Percentiles rank a stretch among this genome's conserved stretches.
phyloP scores from a whole-genome alignment of 768 basidiomycete genomes.

The Chiua virens region DNA sequence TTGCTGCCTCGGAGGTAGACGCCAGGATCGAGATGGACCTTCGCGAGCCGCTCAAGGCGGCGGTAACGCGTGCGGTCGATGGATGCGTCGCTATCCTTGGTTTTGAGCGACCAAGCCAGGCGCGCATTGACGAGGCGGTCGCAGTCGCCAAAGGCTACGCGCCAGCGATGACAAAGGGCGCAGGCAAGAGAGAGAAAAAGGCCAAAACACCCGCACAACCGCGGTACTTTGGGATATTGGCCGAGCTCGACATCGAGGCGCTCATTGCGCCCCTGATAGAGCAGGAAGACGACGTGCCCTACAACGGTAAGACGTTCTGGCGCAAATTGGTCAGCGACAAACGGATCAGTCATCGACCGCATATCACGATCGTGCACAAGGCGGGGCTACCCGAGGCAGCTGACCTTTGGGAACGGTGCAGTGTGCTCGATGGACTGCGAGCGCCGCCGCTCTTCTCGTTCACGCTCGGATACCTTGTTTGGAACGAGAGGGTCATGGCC shows the following conservation, averaged over 20 bases:
- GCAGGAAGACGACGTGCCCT: slow-evolving; percentile 29
- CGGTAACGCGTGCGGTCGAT: slow-evolving; percentile 58
- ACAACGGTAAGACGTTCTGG: slow-evolving; percentile 46
- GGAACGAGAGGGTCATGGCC: slow-evolving; percentile 81
- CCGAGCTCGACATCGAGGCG: slow-evolving; percentile 63
- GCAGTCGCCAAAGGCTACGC: slow-evolving; percentile 42
- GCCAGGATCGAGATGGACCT: slow-evolving; percentile 66
- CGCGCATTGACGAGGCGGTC: slow-evolving; percentile 50
- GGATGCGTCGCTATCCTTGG: slow-evolving; percentile 57
- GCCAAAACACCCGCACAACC: slow-evolving; percentile 29
- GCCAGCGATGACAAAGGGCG: slow-evolving; percentile 23
- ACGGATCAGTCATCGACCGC: slow-evolving; percentile 63
- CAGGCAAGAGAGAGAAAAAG: slow-evolving; percentile 24
- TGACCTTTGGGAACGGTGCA: slow-evolving; percentile 45
- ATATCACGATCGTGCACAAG: slow-evolving; percentile 84
- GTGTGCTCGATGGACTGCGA: slow-evolving; percentile 11
- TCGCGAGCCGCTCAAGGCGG: slow-evolving; percentile 51
- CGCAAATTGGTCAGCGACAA: slow-evolving; percentile 39
- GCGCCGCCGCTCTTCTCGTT: slow-evolving; percentile 59
- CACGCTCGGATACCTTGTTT: slow-evolving; percentile 61
- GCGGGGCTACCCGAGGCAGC: slow-evolving; percentile 40
- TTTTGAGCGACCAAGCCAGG: slow-evolving; percentile 50
- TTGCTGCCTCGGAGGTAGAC: slow-evolving; percentile 37
- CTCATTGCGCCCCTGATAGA: slow-evolving; percentile 47
- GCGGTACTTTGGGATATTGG: slow-evolving; percentile 78